phyloP scores from a whole-genome alignment of 1,284 basidiomycete species.

The Psilocybe mexicana region DNA sequence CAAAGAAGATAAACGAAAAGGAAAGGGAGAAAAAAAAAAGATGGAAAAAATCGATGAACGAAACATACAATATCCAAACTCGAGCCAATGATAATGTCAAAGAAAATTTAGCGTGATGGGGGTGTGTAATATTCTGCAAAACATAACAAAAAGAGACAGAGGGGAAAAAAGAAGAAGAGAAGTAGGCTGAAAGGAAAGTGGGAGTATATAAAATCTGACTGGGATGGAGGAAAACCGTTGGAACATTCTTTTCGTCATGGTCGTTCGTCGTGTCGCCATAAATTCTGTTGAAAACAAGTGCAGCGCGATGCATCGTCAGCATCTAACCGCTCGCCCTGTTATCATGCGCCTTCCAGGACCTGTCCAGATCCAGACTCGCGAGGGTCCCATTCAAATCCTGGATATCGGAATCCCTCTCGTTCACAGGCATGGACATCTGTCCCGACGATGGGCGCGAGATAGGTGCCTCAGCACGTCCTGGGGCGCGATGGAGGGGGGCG shows the following conservation, averaged over 20 bases:
- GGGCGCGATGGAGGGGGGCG: constrained; percentile 32
- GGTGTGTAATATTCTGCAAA: constrained; percentile 3
- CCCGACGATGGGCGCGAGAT: constrained; percentile 54
- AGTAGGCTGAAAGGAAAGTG: constrained; percentile 1
- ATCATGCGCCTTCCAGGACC: constrained; percentile 40
- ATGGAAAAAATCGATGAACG: neutral
- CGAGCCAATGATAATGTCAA: constrained; percentile 1
- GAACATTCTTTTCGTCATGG: neutral
- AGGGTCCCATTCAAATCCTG: constrained; percentile 76
- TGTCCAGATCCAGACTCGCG: constrained; percentile 67
- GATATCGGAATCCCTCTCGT: constrained; percentile 50
- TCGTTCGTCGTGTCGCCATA: neutral
- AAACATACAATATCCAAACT: neutral
- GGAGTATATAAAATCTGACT: neutral
- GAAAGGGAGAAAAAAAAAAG: neutral
- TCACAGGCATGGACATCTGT: constrained; percentile 31
- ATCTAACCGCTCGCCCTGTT: constrained; percentile 9
- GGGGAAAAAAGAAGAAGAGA: too few relatives aligned
- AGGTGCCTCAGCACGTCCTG: constrained; percentile 46
- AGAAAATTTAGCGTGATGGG: constrained; percentile 5
- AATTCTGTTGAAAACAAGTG: neutral
- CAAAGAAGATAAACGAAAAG: neutral
- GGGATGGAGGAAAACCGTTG: neutral
- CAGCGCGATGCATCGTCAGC: neutral
- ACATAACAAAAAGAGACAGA: neutral